These are phyloP conservation scores for Colletotrichum simmondsii DNA, from an alignment of 2,329 filamentous ascomycete genomes.

Conservation along the genomic window DNA sequence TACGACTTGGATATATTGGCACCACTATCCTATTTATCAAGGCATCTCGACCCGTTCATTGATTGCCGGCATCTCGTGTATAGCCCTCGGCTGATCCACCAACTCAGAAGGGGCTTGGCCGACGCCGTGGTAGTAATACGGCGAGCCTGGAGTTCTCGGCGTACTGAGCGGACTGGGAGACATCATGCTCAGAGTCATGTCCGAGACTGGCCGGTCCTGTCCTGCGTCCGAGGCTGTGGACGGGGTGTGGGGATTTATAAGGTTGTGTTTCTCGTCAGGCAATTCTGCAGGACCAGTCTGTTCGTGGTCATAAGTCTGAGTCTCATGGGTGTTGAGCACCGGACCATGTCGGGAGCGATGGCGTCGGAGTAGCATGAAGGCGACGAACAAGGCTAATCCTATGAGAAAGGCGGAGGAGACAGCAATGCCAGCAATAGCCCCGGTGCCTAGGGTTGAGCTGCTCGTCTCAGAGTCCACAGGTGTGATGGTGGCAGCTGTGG, in stretches of 20 bases:
- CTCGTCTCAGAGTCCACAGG: not conserved
- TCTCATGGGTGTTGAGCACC: not conserved
- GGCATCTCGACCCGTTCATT: constrained; percentile 12
- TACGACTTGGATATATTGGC: not conserved
- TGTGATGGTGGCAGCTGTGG: too few species aligned
- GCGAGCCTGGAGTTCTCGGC: constrained; percentile 1
- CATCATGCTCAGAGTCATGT: not conserved
- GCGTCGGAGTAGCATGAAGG: constrained; percentile 3
- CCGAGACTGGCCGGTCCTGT: not conserved
- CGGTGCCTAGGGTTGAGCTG: not conserved
- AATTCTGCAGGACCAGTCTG: not conserved
- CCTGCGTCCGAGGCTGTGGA: not conserved
- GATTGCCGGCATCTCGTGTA: constrained; percentile 28
- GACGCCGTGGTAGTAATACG: not conserved
- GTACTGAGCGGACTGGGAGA: constrained; percentile 15
- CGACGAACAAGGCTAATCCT: not conserved
- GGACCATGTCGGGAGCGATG: not conserved
- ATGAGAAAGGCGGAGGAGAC: not conserved
- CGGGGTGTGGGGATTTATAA: not conserved
- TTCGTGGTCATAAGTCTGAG: not conserved
- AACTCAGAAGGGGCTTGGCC: constrained; percentile 2
- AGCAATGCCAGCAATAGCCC: constrained; percentile 19
- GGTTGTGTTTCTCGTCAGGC: constrained; percentile 12
- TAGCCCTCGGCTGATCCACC: not conserved
- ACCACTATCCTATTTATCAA: not conserved